These are phyloP conservation scores for Sphagnurus paluster DNA, from an alignment of 1,284 basidiomycete genomes.

Conservation along the genomic window DNA sequence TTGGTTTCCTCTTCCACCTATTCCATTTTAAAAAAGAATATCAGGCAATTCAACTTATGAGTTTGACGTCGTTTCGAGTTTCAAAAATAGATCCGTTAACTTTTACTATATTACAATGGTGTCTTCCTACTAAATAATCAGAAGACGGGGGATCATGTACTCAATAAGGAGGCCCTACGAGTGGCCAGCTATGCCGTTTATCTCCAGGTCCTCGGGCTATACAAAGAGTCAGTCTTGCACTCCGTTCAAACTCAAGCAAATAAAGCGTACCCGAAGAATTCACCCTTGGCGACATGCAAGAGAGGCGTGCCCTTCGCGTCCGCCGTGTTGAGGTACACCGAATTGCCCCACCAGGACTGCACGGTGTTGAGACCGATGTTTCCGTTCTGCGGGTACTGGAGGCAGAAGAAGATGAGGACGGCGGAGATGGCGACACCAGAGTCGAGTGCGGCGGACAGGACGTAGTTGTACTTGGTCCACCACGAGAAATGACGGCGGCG, in stretches of 20 bases:
- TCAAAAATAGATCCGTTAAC: no score
- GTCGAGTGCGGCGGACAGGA: conserved; percentile 59
- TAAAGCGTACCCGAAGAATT: conserved; percentile 32
- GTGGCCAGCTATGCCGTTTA: not conserved
- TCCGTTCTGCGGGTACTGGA: conserved; percentile 68
- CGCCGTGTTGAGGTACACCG: conserved; percentile 34
- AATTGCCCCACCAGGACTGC: conserved; percentile 75
- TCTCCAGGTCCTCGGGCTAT: conserved; percentile 26
- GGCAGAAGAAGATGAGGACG: conserved; percentile 65
- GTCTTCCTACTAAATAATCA: not conserved
- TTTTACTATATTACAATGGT: not conserved
- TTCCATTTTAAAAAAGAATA: no score
- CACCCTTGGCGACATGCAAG: conserved; percentile 24
- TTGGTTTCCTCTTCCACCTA: no score
- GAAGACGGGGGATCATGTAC: not conserved
- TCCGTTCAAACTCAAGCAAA: not conserved
- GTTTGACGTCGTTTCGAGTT: no score
- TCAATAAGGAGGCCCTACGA: not conserved
- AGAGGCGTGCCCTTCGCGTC: conserved; percentile 32
- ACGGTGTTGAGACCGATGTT: conserved; percentile 55
- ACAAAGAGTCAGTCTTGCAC: not conserved
- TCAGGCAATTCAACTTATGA: no score
- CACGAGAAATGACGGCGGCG: conserved; percentile 61
- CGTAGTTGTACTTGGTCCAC: conserved; percentile 67
- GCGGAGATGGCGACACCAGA: conserved; percentile 60